phyloP scores from a whole-genome alignment of 192 early-diverging fungal species.

The Rhizophlyctis rosea region DNA sequence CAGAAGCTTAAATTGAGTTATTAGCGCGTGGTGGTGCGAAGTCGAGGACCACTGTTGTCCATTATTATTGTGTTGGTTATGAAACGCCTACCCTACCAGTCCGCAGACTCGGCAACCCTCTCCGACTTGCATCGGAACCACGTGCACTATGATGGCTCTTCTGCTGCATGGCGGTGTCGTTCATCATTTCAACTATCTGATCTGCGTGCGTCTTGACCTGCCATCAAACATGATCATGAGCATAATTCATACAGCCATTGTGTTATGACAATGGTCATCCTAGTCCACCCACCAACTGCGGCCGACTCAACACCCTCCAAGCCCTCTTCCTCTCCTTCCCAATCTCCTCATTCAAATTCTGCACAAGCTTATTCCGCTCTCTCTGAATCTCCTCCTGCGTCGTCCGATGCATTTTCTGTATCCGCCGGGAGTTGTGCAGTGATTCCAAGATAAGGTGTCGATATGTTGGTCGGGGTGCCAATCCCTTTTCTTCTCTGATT shows the following conservation, averaged over 20 bases:
- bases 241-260: too few relatives aligned
- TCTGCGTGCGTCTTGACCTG: neutral
- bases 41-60: too few relatives aligned
- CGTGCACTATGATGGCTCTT: too few relatives aligned
- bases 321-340: slow-evolving; percentile 3
- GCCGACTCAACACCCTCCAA: slow-evolving; percentile 16
- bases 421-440: neutral
- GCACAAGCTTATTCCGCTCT: slow-evolving; percentile 16
- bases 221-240: too few relatives aligned
- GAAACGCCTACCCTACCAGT: too few relatives aligned
- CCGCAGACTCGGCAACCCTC: too few relatives aligned
- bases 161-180: neutral
- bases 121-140: too few relatives aligned
- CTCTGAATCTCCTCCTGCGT: slow-evolving; percentile 14
- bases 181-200: neutral
- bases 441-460: slow-evolving; percentile 18
- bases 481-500: slow-evolving; percentile 1
- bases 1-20: too few relatives aligned
- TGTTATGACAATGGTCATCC: too few relatives aligned
- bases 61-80: too few relatives aligned
- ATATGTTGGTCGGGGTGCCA: too few relatives aligned
- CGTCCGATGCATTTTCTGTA: slow-evolving; percentile 7
- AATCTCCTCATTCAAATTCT: slow-evolving; percentile 24
- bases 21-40: too few relatives aligned
- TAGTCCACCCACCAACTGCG: slow-evolving; percentile 11